These are phyloP conservation scores for Botryosphaeria agaves DNA, from an alignment of 2,329 filamentous ascomycete species.

Conservation along the genomic window DNA sequence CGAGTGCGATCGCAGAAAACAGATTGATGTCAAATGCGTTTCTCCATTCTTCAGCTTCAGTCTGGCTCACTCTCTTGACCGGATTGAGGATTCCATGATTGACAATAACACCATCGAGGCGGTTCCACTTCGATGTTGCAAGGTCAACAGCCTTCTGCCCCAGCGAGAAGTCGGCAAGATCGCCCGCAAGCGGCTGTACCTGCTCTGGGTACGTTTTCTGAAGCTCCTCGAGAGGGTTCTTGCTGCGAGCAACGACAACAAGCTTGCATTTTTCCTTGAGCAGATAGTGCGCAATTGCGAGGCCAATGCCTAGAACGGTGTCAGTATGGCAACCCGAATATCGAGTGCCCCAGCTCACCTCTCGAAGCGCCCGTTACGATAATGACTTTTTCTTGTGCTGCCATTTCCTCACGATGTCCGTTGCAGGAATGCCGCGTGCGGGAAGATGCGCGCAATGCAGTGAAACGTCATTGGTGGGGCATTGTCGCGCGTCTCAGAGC, in stretches of 20 bases:
- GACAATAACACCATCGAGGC: conserved; percentile 65
- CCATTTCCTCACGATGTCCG: conserved; percentile 3
- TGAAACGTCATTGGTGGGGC: too few relatives aligned
- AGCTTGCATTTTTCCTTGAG: conserved; percentile 37
- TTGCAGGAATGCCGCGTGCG: too few relatives aligned
- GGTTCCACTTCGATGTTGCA: conserved; percentile 50
- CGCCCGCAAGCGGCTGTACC: conserved; percentile 39
- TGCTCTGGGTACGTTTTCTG: conserved; percentile 34
- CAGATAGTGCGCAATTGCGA: conserved; percentile 41
- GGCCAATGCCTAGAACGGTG: conserved; percentile 35
- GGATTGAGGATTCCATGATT: conserved; percentile 78
- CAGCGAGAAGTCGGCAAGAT: conserved; percentile 35
- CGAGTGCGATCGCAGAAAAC: conserved; percentile 64
- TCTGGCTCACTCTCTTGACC: conserved; percentile 51
- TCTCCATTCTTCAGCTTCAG: conserved; percentile 58
- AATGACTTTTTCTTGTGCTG: conserved; percentile 21
- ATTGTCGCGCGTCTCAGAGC: too few relatives aligned
- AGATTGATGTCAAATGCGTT: conserved; percentile 67
- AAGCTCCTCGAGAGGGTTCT: conserved; percentile 35
- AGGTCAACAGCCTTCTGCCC: conserved; percentile 45
- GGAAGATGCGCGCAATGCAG: too few relatives aligned
- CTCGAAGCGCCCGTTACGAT: conserved; percentile 45
- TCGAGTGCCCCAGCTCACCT: too few relatives aligned
- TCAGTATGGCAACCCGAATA: conserved; percentile 1
- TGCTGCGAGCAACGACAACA: conserved; percentile 33